Base-by-base conservation (phyloP, 2,329 filamentous ascomycete species). In the Hypoxylon sp. region DNA sequence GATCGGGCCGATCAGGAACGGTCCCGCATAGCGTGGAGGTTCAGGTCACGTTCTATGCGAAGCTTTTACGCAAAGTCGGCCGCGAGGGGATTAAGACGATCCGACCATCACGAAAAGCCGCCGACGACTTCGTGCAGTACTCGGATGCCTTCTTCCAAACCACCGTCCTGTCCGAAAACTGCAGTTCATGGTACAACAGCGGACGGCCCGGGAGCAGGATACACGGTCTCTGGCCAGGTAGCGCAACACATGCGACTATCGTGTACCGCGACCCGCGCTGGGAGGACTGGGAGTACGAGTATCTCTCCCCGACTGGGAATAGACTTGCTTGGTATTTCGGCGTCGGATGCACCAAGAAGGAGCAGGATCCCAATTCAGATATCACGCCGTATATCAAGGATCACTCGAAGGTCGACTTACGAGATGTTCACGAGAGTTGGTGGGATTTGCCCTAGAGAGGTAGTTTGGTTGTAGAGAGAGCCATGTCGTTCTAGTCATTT, bases 181-280 rank as follows among this genome's bases (percentile, higher is more conserved):
- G 91, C 75, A 88, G 86, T 43, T 90, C 87, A 0, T 93, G 91
- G 91, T 91, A 91, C 65, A 93, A 93, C 65, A 88, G 90, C 11
- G 88, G 88, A 0, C 79, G 80, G 5, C 85, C 89, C 0, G 90
- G 90, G 0, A 85, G 83, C 0, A 81, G 89, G 3, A 88, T 93
- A 23, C 89, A 91, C 68, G 90, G 90, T 0, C 75, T 91, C 5
- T 93, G 90, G 86, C 91, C 91, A 0, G 90, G 90, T 0, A 91
- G 88, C 70, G 89, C 89, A 0, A 82, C 85, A 0, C 88, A 91
- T 71, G 79, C 88, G 32, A 89, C 89, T 1, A 82, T 87, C 13
- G 82, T 90, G 6, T 81, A 88, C 23, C 77, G 82, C 21, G 80
- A 85, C n/a, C 85, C 85, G 1, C 75, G 85, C 9, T 87, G 85